A percentile compares a stretch with the other conserved stretches of the same genome.
These are phyloP conservation scores for Phascolomyces articulosus DNA, from an alignment of 371 early-diverging fungal genomes.

Conservation along the genomic window DNA sequence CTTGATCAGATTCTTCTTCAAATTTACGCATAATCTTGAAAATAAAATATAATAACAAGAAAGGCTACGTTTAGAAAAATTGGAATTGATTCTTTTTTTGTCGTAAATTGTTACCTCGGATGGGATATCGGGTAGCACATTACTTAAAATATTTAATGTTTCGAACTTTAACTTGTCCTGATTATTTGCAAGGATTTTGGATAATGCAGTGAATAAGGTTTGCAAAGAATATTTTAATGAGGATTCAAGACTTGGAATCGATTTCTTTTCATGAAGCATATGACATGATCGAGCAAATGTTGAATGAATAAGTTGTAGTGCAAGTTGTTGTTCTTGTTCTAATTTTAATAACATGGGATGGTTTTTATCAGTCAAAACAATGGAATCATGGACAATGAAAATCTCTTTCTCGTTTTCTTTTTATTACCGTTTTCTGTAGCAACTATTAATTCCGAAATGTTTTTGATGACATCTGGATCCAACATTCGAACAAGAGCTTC, in stretches of 20 bases:
- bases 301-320: constrained; percentile 22
- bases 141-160: constrained; percentile 29
- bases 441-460: constrained; percentile 27
- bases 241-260: constrained; percentile 34
- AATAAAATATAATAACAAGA: too few relatives aligned
- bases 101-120: constrained; percentile 18
- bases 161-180: constrained; percentile 41
- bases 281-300: constrained; percentile 30
- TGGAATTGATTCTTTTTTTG: neutral
- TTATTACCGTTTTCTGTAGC: constrained; percentile 13
- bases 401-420: too few relatives aligned
- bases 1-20: constrained; percentile 15
- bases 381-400: too few relatives aligned
- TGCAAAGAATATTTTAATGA: constrained; percentile 36
- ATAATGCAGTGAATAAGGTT: constrained; percentile 30
- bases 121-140: constrained; percentile 32
- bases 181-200: constrained; percentile 25
- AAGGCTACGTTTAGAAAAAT: too few relatives aligned
- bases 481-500: constrained; percentile 43
- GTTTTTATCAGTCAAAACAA: neutral
- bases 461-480: constrained; percentile 44
- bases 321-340: constrained; percentile 20
- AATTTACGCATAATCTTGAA: constrained; percentile 29
- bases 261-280: constrained; percentile 18
- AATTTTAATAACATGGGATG: neutral